Percentiles rank a stretch among this genome's conserved stretches.
phyloP scores from a whole-genome alignment of 352 stramenopile genomes.

The Phytophthora multivora region DNA sequence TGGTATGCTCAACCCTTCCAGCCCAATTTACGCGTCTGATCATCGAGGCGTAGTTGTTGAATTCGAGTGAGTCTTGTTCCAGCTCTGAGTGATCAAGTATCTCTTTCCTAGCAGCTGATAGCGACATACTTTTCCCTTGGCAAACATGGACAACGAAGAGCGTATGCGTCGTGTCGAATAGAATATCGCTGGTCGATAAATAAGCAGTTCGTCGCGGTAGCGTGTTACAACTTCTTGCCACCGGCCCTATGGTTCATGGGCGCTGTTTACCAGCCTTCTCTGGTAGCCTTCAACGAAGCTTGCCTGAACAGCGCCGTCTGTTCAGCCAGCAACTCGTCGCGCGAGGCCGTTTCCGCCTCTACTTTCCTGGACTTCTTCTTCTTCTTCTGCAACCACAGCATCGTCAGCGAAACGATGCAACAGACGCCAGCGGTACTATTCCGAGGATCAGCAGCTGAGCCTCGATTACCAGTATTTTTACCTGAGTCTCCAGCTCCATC shows the following conservation, averaged over 20 bases:
- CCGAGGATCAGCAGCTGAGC: too few species aligned
- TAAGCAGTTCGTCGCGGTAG: not conserved
- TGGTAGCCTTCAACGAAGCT: conserved; percentile 60
- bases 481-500: conserved; percentile 34
- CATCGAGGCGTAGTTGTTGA: conserved; percentile 83
- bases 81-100: not conserved
- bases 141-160: not conserved
- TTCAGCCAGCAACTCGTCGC: conserved; percentile 68
- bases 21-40: conserved; percentile 86
- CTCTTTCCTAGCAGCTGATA: not conserved
- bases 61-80: conserved; percentile 39
- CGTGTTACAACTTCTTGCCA: conserved; percentile 5
- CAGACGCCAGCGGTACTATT: too few species aligned
- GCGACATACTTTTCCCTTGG: not conserved
- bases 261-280: conserved; percentile 63
- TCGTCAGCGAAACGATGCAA: not conserved
- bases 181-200: conserved; percentile 4
- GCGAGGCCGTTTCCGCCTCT: conserved; percentile 33
- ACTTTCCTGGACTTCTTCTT: conserved; percentile 50
- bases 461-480: conserved; percentile 3
- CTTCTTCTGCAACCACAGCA: conserved; percentile 39
- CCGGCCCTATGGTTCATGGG: not conserved
- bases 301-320: conserved; percentile 79
- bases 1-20: conserved; percentile 77
- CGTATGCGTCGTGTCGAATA: not conserved